A percentile compares a stretch with the other conserved stretches of the same genome.
Evolutionary conservation across 2,329 filamentous ascomycete species (phyloP).

Genomic region (Canariomyces notabilis): DNA sequence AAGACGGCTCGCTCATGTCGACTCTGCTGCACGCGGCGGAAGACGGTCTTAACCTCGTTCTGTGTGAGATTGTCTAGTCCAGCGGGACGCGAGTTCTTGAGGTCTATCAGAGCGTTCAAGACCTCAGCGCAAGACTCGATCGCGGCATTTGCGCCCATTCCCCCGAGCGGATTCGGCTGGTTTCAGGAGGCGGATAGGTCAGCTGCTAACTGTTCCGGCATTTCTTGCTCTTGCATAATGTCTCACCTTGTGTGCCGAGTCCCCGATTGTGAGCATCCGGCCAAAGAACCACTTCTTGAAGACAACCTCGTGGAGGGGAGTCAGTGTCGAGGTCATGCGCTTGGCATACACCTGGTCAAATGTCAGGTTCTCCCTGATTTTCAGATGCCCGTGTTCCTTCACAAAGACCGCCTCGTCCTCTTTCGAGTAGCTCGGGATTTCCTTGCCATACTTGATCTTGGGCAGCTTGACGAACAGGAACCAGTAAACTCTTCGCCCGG

Average conservation of each 20-base stretch:
- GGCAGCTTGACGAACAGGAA: constrained; percentile 32
- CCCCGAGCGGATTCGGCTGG: too few species aligned
- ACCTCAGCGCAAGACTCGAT: too few species aligned
- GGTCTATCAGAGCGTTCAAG: too few species aligned
- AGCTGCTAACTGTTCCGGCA: too few species aligned
- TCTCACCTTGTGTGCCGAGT: constrained; percentile 31
- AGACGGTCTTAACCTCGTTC: too few species aligned
- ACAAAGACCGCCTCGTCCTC: constrained; percentile 30
- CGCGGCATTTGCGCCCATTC: too few species aligned
- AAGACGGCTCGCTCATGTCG: too few species aligned
- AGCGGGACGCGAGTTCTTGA: too few species aligned
- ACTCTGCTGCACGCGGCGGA: too few species aligned
- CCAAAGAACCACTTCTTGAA: constrained; percentile 30
- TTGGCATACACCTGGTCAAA: constrained; percentile 29
- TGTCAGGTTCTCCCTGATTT: constrained; percentile 19
- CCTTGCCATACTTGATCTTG: constrained; percentile 27
- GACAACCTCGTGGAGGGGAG: constrained; percentile 30
- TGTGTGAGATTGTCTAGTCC: too few species aligned
- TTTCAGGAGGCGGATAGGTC: too few species aligned
- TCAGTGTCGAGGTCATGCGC: constrained; percentile 25
- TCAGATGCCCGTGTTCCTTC: constrained; percentile 21
- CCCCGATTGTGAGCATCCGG: constrained; percentile 29
- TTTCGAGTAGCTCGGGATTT: constrained; percentile 32
- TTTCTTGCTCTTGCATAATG: too few species aligned
- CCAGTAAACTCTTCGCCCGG: constrained; percentile 32